phyloP scores from a whole-genome alignment of 305 asterid species.

The Fraxinus nigra region DNA sequence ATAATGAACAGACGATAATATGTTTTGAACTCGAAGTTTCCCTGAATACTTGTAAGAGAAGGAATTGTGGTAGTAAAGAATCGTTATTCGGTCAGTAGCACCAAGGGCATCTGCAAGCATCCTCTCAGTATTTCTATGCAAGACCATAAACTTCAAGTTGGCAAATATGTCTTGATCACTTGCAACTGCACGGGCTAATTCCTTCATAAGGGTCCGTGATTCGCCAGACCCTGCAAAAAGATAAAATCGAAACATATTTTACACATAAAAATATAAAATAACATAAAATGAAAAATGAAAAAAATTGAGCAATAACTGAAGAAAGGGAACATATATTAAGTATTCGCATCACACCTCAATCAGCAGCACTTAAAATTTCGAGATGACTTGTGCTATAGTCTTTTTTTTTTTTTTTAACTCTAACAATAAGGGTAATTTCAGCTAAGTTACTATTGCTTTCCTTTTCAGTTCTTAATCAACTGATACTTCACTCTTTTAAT shows the following conservation, averaged over 20 bases:
- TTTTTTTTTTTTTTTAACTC: neutral
- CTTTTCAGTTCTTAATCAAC: neutral
- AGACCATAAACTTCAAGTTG: constrained; percentile 67
- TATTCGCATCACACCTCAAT: neutral
- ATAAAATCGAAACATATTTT: constrained; percentile 14
- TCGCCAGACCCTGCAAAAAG: constrained; percentile 85
- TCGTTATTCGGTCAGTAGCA: constrained; percentile 54
- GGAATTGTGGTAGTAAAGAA: constrained; percentile 63
- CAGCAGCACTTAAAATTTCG: neutral
- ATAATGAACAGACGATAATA: constrained; percentile 65
- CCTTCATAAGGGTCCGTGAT: constrained; percentile 78
- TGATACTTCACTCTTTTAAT: neutral
- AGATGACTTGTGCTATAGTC: neutral
- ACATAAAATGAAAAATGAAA: neutral
- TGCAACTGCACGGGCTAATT: constrained; percentile 54
- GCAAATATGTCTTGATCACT: constrained; percentile 49
- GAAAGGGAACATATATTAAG: neutral
- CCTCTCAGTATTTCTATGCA: constrained; percentile 63
- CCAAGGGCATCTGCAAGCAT: constrained; percentile 82
- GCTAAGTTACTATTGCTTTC: neutral
- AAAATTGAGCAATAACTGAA: neutral
- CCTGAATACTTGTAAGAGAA: constrained; percentile 66
- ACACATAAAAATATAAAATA: neutral
- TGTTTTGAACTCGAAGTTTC: constrained; percentile 68
- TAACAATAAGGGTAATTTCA: neutral